Percentiles rank a stretch among this genome's conserved stretches.
phyloP scores from a whole-genome alignment of 176 grass and related monocot genomes.

The Secale cereale region DNA sequence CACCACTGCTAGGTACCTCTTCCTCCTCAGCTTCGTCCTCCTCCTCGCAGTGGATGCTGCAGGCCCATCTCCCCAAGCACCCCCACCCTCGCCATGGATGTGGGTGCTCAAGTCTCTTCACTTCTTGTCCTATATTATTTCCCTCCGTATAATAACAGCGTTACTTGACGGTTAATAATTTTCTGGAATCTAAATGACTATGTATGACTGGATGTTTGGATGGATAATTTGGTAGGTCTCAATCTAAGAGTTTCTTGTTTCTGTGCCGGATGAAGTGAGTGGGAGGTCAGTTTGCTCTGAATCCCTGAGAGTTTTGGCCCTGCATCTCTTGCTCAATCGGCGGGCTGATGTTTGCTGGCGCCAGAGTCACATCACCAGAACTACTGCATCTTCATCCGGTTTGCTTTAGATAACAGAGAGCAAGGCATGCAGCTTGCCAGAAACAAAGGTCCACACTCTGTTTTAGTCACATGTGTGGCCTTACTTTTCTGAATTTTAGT shows the following conservation, averaged over 20 bases:
- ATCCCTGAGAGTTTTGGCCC: slow-evolving; percentile 9
- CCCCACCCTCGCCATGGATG: no score
- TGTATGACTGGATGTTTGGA: neutral
- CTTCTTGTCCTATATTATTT: neutral
- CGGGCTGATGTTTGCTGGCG: neutral
- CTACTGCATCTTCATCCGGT: slow-evolving; percentile 16
- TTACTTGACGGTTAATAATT: no score
- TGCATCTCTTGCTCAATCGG: slow-evolving; percentile 34
- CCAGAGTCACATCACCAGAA: neutral
- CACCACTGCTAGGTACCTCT: no score
- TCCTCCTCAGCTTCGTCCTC: no score
- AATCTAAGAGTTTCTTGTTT: neutral
- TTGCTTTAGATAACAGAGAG: slow-evolving; percentile 33
- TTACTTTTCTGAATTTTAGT: slow-evolving; percentile 3
- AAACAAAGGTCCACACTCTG: slow-evolving; percentile 19
- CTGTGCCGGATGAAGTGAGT: slow-evolving; percentile 20
- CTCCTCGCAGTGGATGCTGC: no score
- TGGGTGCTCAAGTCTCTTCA: neutral
- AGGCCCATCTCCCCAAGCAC: no score
- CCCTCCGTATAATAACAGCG: neutral
- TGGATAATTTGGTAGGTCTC: neutral
- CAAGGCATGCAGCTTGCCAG: slow-evolving; percentile 15
- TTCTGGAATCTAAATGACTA: neutral
- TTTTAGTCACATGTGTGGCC: neutral
- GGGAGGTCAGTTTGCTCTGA: slow-evolving; percentile 14